A percentile compares a stretch with the other conserved stretches of the same genome.
Evolutionary conservation across 805 yeast genomes (phyloP).

Genomic region (Naumovozyma dairenensis): DNA sequence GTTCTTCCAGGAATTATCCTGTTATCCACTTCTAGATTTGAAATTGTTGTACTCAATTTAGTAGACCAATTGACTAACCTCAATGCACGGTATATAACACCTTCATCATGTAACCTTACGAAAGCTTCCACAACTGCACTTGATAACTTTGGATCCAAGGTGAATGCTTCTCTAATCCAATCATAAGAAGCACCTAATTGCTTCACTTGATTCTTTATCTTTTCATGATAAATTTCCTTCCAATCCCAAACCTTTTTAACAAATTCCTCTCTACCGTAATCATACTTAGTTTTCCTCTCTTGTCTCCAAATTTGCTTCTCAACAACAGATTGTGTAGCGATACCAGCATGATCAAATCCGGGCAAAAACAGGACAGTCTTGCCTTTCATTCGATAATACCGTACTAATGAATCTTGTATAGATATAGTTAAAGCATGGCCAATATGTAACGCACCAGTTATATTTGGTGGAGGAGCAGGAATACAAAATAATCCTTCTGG

Average conservation of each 20-base stretch:
- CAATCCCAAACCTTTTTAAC: constrained; percentile 88
- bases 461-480: constrained; percentile 97
- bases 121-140: constrained; percentile 84
- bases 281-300: constrained; percentile 81
- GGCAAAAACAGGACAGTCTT: constrained; percentile 86
- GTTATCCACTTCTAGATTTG: constrained; percentile 91
- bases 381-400: constrained; percentile 94
- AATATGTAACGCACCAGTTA: constrained; percentile 95
- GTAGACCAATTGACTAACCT: constrained; percentile 95
- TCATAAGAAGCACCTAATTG: constrained; percentile 92
- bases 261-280: constrained; percentile 84
- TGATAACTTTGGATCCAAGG: constrained; percentile 67
- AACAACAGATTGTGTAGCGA: constrained; percentile 95
- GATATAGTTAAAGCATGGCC: constrained; percentile 95
- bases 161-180: constrained; percentile 89
- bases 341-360: constrained; percentile 98
- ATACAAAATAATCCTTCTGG: constrained; percentile 78
- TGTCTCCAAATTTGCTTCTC: constrained; percentile 87
- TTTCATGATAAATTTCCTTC: constrained; percentile 84
- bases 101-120: constrained; percentile 82
- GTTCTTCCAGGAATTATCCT: constrained; percentile 77
- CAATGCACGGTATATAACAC: constrained; percentile 83
- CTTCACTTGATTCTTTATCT: constrained; percentile 73
- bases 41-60: constrained; percentile 82
- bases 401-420: constrained; percentile 81